Evolutionary conservation across 2,329 filamentous ascomycete species (phyloP), one percentile per base, ranked within the genome.

Genomic region (Aspergillus brasiliensis): DNA sequence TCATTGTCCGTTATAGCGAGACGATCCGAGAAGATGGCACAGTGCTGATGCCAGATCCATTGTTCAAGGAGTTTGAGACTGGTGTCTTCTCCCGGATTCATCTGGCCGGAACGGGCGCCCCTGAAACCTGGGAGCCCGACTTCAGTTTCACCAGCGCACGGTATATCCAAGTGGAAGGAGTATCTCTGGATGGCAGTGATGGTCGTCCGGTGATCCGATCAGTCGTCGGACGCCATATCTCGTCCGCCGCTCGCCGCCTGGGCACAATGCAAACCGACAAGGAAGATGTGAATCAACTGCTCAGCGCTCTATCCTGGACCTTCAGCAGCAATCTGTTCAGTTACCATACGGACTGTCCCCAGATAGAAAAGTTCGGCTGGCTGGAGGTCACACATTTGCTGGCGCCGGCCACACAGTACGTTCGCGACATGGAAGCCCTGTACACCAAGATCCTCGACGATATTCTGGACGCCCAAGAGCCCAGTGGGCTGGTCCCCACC

Each of bases 311-410:
- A 44, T 76, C 80, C 58, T 81, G 79, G 78, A 76, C 78, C 1
- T 81, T 80, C 51, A 72, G 70, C 40, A 75, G 71, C 48, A 80
- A 80, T 61, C 68, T 80, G 15, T 79, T 79, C 62, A 79, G 77
- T 56, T 82, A 81, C 65, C 80, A 82, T 60, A 82, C 80, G 2
- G 79, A 82, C 62, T 80, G 78, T 57, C 78, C 77, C 5, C 78
- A 80, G 61, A 78, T 80, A 34, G 78, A 82, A 63, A 82, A 82
- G 59, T 82, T 82, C 44, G 80, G 77, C 0, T 82, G 80, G 80
- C 73, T 81, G 0, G 80, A 82, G 65, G 80, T 81, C 5, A 80
- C 80, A 1, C 76, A 78, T 55, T 69, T 82, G 10, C 77, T 82
- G 5, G 76, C 77, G 13, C 78, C 79, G 0, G 75, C 77, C 0